Percentiles rank a stretch among this genome's conserved stretches.
Conservation (phyloP, 2,329 filamentous ascomycete species). For the Arthrobotrys megalospora region DNA sequence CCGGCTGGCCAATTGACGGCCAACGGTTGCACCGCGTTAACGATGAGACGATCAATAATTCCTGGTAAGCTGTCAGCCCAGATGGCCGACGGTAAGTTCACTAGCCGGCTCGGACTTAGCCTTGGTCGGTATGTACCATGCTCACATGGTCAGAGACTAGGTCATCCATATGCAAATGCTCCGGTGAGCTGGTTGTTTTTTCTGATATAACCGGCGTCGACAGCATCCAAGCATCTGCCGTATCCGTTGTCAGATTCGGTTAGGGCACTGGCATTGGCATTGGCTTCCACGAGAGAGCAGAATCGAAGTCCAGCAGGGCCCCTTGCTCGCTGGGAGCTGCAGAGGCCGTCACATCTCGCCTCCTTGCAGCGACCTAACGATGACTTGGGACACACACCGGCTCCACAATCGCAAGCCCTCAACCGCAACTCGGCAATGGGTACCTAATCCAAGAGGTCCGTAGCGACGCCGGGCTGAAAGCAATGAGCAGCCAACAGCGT, state of each 20-base stretch:
- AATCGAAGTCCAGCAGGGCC: conserved; percentile 15
- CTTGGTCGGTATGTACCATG: not conserved
- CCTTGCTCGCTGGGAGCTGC: conserved; percentile 43
- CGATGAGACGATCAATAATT: conserved; percentile 2
- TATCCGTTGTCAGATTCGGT: conserved; percentile 10
- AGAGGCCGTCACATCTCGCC: conserved; percentile 48
- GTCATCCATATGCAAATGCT: not conserved
- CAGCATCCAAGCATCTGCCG: conserved; percentile 7
- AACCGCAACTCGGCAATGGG: conserved; percentile 47
- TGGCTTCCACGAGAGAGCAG: conserved; percentile 14
- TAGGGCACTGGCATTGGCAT: not conserved
- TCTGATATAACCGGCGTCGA: not conserved
- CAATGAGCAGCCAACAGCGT: conserved; percentile 38
- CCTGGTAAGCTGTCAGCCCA: not conserved
- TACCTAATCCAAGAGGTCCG: conserved; percentile 43
- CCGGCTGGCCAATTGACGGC: conserved; percentile 18
- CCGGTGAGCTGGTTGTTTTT: no score
- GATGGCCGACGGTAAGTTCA: no score
- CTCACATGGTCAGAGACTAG: not conserved
- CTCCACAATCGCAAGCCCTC: conserved; percentile 28
- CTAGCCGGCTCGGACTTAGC: conserved; percentile 1
- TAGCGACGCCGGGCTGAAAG: conserved; percentile 17
- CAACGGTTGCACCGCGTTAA: conserved; percentile 33
- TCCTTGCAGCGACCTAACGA: conserved; percentile 48
- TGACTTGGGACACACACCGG: conserved; percentile 30